A percentile compares a stretch with the other conserved stretches of the same genome.
These are phyloP conservation scores for Eimeria falciformis DNA, from an alignment of 169 alveolate genomes.

Conservation along the genomic window DNA sequence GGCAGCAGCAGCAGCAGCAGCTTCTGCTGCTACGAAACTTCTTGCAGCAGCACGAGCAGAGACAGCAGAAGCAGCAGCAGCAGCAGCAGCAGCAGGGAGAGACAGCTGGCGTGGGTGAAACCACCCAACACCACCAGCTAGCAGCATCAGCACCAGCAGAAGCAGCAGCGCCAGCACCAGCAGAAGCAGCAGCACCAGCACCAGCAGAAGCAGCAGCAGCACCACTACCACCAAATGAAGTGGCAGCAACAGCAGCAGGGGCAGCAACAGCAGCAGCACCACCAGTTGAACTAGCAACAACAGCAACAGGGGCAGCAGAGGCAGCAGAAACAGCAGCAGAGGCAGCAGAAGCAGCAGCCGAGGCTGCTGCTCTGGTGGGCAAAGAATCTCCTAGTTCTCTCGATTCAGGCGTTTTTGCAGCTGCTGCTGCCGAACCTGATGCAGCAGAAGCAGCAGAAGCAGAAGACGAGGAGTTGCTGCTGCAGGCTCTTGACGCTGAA, in stretches of 20 bases:
- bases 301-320: slow-evolving; percentile 25
- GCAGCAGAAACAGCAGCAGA: background rate
- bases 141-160: too few relatives aligned
- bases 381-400: background rate
- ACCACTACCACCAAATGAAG: too few relatives aligned
- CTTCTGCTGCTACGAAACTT: background rate
- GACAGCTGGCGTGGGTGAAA: too few relatives aligned
- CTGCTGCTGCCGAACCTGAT: background rate
- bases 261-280: slow-evolving; percentile 29
- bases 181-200: too few relatives aligned
- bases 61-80: slow-evolving; percentile 1
- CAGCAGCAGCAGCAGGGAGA: background rate
- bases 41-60: slow-evolving; percentile 1
- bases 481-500: background rate
- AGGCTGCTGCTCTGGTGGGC: background rate
- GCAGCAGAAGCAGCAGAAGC: background rate
- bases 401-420: background rate
- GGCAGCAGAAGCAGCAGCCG: too few relatives aligned
- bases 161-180: too few relatives aligned
- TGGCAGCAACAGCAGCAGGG: background rate
- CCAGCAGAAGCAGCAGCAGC: too few relatives aligned
- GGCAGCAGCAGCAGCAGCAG: slow-evolving; percentile 15
- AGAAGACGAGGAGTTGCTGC: background rate
- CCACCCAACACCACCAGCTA: too few relatives aligned
- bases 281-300: background rate